phyloP scores from a whole-genome alignment of 371 early-diverging fungal species.

The Mortierella sp. region DNA sequence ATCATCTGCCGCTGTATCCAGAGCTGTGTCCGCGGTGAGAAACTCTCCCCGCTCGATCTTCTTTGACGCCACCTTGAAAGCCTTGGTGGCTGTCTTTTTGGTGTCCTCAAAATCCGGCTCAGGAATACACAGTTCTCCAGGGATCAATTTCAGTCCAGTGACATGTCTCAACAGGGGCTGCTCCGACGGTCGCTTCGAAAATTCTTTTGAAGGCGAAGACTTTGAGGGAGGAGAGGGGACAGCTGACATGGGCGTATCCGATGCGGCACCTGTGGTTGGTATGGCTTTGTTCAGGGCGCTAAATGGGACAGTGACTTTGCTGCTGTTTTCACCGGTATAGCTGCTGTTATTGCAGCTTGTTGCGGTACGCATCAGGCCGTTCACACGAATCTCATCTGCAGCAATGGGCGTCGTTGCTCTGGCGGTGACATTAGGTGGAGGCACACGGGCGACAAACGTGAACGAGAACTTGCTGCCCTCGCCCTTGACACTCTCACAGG shows the following conservation, averaged over 20 bases:
- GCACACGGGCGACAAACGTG: conserved; percentile 65
- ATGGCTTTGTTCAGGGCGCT: too few species aligned
- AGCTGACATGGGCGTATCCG: neutral
- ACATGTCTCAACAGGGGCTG: conserved; percentile 23
- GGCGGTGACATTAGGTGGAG: conserved; percentile 59
- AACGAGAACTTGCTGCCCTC: conserved; percentile 73
- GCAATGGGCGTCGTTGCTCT: conserved; percentile 66
- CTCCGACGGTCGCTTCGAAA: conserved; percentile 6
- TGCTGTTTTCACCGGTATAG: neutral
- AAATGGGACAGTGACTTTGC: neutral
- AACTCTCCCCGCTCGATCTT: conserved; percentile 37
- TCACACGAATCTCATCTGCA: conserved; percentile 9
- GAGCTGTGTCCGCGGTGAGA: conserved; percentile 14
- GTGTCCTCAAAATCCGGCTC: conserved; percentile 32
- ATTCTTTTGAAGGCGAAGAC: conserved; percentile 5
- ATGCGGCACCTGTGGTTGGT: too few species aligned
- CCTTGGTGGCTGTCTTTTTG: conserved; percentile 24
- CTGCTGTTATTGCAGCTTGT: neutral
- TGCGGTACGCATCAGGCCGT: conserved; percentile 1
- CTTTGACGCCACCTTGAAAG: conserved; percentile 16
- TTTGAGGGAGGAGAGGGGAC: neutral
- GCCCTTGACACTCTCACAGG: conserved; percentile 68
- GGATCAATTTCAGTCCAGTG: conserved; percentile 41
- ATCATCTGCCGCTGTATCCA: neutral
- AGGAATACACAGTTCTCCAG: conserved; percentile 42